Percentiles rank a stretch among this genome's conserved stretches.
Evolutionary conservation across 2,329 filamentous ascomycete genomes (phyloP).

Genomic region (Venturia oleaginea): DNA sequence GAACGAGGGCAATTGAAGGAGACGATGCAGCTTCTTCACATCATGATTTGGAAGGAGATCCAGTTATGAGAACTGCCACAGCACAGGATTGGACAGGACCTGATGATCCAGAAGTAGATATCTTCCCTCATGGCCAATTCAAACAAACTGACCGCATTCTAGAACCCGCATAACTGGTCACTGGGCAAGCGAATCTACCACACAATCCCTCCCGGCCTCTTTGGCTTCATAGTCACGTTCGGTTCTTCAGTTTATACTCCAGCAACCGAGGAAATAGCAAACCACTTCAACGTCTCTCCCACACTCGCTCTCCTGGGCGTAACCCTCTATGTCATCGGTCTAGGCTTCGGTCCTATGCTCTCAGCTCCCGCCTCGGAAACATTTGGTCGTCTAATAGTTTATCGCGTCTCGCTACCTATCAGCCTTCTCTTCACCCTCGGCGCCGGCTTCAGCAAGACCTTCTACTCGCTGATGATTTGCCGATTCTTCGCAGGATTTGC

Average conservation of each 20-base stretch:
- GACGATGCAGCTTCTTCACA: background rate
- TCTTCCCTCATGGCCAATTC: background rate
- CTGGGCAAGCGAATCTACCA: conserved; percentile 12
- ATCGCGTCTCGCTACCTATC: conserved; percentile 56
- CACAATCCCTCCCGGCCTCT: conserved; percentile 11
- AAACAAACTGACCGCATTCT: background rate
- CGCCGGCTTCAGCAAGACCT: conserved; percentile 45
- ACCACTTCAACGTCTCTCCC: conserved; percentile 18
- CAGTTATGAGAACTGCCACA: conserved; percentile 1
- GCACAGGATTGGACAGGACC: conserved; percentile 14
- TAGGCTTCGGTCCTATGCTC: conserved; percentile 61
- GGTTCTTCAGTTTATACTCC: conserved; percentile 15
- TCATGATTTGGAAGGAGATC: background rate
- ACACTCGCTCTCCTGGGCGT: conserved; percentile 19
- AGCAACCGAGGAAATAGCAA: conserved; percentile 12
- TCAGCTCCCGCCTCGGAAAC: conserved; percentile 68
- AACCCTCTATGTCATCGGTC: conserved; percentile 27
- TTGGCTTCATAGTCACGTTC: conserved; percentile 14
- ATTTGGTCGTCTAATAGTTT: conserved; percentile 59
- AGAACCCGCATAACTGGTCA: conserved; percentile 15
- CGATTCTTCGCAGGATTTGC: conserved; percentile 41
- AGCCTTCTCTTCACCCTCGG: conserved; percentile 45
- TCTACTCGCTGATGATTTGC: conserved; percentile 60
- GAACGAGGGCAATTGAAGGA: background rate
- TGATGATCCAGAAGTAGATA: conserved; percentile 12